Conservation (phyloP, 441 rosid species). For the Arabidopsis hybrid region DNA sequence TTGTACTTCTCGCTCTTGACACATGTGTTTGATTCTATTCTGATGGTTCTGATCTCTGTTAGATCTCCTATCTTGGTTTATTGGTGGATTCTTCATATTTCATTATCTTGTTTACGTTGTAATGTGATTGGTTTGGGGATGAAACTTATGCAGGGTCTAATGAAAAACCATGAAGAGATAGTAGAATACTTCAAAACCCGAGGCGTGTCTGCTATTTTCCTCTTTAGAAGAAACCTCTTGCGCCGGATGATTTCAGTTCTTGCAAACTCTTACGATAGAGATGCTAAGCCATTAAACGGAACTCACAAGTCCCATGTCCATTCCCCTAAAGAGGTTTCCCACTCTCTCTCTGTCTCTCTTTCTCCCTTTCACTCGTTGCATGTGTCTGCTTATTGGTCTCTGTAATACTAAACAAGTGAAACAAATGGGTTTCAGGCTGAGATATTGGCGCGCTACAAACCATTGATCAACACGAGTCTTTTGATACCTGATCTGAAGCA, state of each 20-base stretch:
- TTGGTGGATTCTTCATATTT: neutral
- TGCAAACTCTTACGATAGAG: constrained; percentile 85
- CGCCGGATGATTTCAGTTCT: constrained; percentile 89
- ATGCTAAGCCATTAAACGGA: constrained; percentile 74
- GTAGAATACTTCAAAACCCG: constrained; percentile 79
- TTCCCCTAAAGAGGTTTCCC: constrained; percentile 76
- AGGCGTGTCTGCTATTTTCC: constrained; percentile 88
- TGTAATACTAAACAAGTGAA: constrained; percentile 6
- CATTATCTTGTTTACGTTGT: constrained; percentile 11
- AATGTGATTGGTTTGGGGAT: constrained; percentile 31
- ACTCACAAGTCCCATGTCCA: constrained; percentile 97
- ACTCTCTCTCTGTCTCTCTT: constrained; percentile 18
- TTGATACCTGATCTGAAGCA: constrained; percentile 66
- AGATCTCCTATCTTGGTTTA: neutral
- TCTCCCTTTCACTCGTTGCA: neutral
- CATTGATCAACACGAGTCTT: constrained; percentile 66
- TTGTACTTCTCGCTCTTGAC: neutral
- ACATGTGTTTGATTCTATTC: neutral
- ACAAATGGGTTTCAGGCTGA: constrained; percentile 72
- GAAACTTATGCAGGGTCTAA: constrained; percentile 67
- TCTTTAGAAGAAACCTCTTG: constrained; percentile 88
- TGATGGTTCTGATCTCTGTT: constrained; percentile 3
- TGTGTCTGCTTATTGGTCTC: neutral
- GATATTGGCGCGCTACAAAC: constrained; percentile 88
- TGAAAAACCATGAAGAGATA: constrained; percentile 82